Evolutionary conservation across 2,329 filamentous ascomycete genomes (phyloP), one percentile per base, ranked within the genome.

Genomic region (Anisogramma anomala): DNA sequence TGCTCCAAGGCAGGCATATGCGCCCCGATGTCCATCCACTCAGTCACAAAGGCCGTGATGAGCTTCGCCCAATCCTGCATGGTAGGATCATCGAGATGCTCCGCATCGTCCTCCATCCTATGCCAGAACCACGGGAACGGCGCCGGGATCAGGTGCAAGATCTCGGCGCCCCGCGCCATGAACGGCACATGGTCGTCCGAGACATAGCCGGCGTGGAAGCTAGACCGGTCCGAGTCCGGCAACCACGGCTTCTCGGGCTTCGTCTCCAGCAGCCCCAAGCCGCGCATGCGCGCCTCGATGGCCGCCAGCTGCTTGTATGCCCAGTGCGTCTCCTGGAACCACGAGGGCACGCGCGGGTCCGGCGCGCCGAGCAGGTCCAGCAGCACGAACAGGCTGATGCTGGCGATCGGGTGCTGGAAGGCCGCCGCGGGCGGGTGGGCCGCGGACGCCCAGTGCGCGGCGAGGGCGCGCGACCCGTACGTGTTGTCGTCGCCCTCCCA

Each of bases 281-380:
- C 62, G 25, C 87, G 77, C 57, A 95, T 68, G 19, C 87, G 79
- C 37, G 67, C 62, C 62, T 96, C 89, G 13, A 93, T 64, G 2
- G 65, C 62, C 1, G 84, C 81, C 67, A 96, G 75, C 45, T 74
- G 72, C 50, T 75, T 68, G 59, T 96, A 96, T 1, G 88, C 87
- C 89, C 89, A 95, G 58, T 96, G 89, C 0, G 89, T 95, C 1
- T 81, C 82, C 45, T 79, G 71, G 58, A 93, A 95, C 64, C 89
- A 95, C 1, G 85, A 93, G 1, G 86, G 86, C 1, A 98, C 71
- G 0, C 54, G 64, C 0, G 88, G 86, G 31, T 74, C 60, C 9
- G 73, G 62, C 0, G 76, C 65, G 7, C 91, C 91, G 0, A 96
- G 75, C 7, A 96, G 72, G 58, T 96, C 91, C 22, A 96, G 74